Base-by-base conservation (phyloP, 2,329 filamentous ascomycete species). In the Hypoxylon sp. region DNA sequence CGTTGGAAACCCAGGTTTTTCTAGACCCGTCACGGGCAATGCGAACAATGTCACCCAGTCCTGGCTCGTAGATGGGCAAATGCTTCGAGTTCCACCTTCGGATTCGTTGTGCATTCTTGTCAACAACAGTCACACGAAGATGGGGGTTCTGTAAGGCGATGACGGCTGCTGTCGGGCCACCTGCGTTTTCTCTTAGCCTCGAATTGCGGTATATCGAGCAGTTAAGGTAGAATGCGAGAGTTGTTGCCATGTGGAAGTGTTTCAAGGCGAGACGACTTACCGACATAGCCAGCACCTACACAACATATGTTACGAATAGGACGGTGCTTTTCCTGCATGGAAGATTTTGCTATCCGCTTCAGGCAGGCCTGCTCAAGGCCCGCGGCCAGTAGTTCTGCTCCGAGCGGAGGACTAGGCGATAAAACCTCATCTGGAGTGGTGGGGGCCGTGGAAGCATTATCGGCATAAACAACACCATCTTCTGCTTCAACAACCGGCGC, bases 1-100 rank as follows among this genome's bases (percentile, higher is more conserved):
- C 76, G 38, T 80, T 82, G 56, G 73, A 65, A 56, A 86, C 77
- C 40, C 72, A 70, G 66, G 79, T 82, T 44, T 79, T 75, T 61
- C 80, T 83, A 36, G 82, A 80, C 38, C 87, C 87, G 72, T 89
- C 87, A 56, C 89, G 85, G 53, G 87, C 85, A 49, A 88, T 81
- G 65, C 87, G 84, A 30, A 94, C 87, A 61, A 93, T 86, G 51
- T 92, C 85, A 56, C 84, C 80, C 24, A 95, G 82, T 9, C 89
- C 90, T 0, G 90, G 89, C 78, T 95, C 92, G 77, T 92, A 90
- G 66, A 94, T 91, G 44, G 92, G 92, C 14, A 93, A 85, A 68
- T 90, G 85, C 45, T 84, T 82, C 1, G 91, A 92, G 71, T 92
- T 90, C 92, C 92, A 95, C 64, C 86, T 85, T 51, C 83, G 83